Evolutionary conservation across 371 early-diverging fungal genomes (phyloP).

Genomic region (Rhizopus delemar): DNA sequence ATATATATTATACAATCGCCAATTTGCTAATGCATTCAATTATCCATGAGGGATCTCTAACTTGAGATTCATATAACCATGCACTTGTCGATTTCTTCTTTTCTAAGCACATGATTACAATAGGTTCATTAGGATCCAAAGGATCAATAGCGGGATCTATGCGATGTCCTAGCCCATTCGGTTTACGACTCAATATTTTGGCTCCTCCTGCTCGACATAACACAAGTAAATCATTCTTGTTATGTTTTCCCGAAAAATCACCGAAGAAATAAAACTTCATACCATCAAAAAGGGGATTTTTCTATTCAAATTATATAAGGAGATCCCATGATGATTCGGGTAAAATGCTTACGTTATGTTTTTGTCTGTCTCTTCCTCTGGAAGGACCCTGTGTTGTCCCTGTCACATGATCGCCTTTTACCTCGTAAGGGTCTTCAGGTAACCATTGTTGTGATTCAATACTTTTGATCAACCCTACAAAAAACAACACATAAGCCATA

Average conservation of each 20-base stretch:
- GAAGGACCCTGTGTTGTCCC: constrained; percentile 36
- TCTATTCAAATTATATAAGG: neutral
- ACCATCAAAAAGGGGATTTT: constrained; percentile 21
- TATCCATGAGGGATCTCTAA: constrained; percentile 29
- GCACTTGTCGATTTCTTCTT: constrained; percentile 3
- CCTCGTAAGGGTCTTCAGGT: constrained; percentile 35
- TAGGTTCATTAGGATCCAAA: constrained; percentile 10
- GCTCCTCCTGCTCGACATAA: constrained; percentile 34
- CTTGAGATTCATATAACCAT: constrained; percentile 25
- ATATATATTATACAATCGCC: constrained; percentile 1
- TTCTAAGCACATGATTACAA: constrained; percentile 12
- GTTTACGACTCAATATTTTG: constrained; percentile 25
- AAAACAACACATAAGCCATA: neutral
- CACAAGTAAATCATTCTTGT: constrained; percentile 27
- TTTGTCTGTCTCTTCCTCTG: constrained; percentile 21
- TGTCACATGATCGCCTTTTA: constrained; percentile 33
- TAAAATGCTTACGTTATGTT: neutral
- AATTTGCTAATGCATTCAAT: constrained; percentile 31
- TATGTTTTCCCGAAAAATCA: constrained; percentile 30
- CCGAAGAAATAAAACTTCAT: constrained; percentile 33
- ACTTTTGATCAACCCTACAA: constrained; percentile 39
- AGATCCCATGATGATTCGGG: neutral
- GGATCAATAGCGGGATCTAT: neutral
- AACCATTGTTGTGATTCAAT: constrained; percentile 31
- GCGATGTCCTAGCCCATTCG: constrained; percentile 4